These are phyloP conservation scores for Capsicum chinense DNA, from an alignment of 257 asterid species.

Conservation along the genomic window DNA sequence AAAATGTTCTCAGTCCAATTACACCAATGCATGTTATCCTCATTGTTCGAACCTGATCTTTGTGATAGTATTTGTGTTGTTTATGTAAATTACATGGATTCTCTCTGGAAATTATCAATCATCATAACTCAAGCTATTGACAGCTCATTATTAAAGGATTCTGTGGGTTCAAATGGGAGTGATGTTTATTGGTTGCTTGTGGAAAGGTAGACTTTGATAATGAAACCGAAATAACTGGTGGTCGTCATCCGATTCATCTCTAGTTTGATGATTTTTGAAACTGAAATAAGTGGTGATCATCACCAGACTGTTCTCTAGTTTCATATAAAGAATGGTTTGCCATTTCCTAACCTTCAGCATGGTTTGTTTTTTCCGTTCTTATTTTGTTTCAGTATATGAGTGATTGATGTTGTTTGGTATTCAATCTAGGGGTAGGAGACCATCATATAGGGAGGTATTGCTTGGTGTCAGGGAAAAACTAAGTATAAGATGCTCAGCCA, in stretches of 20 bases:
- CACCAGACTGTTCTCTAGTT: background rate
- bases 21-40: constrained; percentile 6
- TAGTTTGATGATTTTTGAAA: background rate
- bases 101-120: background rate
- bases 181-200: constrained; percentile 18
- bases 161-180: constrained; percentile 8
- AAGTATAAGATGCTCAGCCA: constrained; percentile 76
- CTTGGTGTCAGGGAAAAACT: constrained; percentile 78
- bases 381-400: background rate
- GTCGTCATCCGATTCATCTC: constrained; percentile 3
- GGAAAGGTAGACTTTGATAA: background rate
- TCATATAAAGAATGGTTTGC: background rate
- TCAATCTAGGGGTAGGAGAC: constrained; percentile 88
- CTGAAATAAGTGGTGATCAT: background rate
- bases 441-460: constrained; percentile 81
- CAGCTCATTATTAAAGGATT: constrained; percentile 8
- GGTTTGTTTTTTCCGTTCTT: background rate
- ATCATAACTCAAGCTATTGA: background rate
- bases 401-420: constrained; percentile 14
- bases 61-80: background rate
- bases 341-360: background rate
- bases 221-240: background rate
- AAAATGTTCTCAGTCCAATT: background rate
- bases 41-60: background rate
- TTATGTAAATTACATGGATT: background rate